Conservation (phyloP, 148 eudicot genomes). For the Cornus kousa region DNA sequence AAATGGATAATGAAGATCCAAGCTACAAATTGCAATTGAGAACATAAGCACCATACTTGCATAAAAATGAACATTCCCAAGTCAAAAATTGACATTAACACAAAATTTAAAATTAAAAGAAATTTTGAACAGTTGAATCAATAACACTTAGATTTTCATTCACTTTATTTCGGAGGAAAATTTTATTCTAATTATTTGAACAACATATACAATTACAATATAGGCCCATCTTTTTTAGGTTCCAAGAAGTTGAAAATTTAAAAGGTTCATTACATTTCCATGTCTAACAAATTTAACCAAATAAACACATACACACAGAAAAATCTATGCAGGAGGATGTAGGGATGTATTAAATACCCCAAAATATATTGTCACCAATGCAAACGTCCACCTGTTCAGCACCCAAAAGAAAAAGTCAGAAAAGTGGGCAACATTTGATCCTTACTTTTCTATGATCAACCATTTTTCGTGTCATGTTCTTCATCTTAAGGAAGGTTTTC, state of each 20-base stretch:
- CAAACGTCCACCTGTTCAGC: slow-evolving; percentile 83
- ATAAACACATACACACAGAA: neutral
- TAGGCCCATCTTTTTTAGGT: neutral
- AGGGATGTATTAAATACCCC: slow-evolving; percentile 59
- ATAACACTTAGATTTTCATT: neutral
- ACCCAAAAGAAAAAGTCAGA: slow-evolving; percentile 21
- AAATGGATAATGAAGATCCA: slow-evolving; percentile 64
- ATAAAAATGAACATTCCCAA: neutral
- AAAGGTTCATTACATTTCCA: neutral
- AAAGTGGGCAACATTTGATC: neutral
- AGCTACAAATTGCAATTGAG: slow-evolving; percentile 43
- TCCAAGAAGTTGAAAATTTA: neutral
- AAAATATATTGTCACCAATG: slow-evolving; percentile 68
- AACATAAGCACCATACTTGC: slow-evolving; percentile 1
- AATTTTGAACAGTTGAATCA: too few relatives aligned
- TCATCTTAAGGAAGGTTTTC: neutral
- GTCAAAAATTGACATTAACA: neutral
- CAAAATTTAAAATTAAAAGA: neutral
- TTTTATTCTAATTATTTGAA: neutral
- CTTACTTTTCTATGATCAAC: neutral
- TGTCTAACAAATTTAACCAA: neutral
- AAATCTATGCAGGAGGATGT: neutral
- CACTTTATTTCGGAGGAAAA: neutral
- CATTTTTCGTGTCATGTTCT: neutral
- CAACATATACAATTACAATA: neutral